Percentiles rank a stretch among this genome's conserved stretches.
Conservation (phyloP, 2,329 filamentous ascomycete species). For the Akanthomyces uredinophilus region DNA sequence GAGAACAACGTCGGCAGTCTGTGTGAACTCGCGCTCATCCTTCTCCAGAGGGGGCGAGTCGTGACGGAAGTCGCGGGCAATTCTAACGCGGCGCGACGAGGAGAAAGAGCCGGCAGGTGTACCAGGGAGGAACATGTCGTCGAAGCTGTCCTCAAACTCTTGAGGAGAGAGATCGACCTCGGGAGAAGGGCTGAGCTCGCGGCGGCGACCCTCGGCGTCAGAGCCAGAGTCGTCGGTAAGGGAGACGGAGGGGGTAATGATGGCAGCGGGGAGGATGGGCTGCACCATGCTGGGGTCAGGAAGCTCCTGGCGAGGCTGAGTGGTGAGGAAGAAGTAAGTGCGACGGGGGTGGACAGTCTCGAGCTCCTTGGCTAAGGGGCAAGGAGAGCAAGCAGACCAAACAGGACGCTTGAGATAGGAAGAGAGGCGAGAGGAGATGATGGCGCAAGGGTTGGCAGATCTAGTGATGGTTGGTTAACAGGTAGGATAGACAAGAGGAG, state of each 20-base stretch:
- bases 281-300: constrained; percentile 42
- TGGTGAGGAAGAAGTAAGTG: constrained; percentile 94
- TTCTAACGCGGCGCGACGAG: constrained; percentile 39
- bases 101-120: constrained; percentile 63
- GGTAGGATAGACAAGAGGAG: constrained; percentile 17
- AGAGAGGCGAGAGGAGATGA: constrained; percentile 88
- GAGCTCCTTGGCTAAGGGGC: constrained; percentile 87
- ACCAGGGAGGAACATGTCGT: constrained; percentile 53
- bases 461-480: constrained; percentile 43
- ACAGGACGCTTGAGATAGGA: constrained; percentile 82
- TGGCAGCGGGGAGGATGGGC: constrained; percentile 43
- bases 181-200: constrained; percentile 80
- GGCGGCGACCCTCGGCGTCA: constrained; percentile 63
- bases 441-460: constrained; percentile 90
- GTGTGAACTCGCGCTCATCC: constrained; percentile 94
- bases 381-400: constrained; percentile 73
- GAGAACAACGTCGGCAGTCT: constrained; percentile 82
- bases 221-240: constrained; percentile 45
- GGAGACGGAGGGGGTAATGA: constrained; percentile 75
- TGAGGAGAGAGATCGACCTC: constrained; percentile 87
- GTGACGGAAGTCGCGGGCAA: constrained; percentile 49
- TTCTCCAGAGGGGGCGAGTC: constrained; percentile 85
- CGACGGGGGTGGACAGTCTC: constrained; percentile 89
- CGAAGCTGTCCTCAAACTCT: constrained; percentile 72
- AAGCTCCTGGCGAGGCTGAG: constrained; percentile 75